Percentiles rank a stretch among this genome's conserved stretches.
These are phyloP conservation scores for Suillus luteus DNA, from an alignment of 768 basidiomycete species.

Conservation along the genomic window DNA sequence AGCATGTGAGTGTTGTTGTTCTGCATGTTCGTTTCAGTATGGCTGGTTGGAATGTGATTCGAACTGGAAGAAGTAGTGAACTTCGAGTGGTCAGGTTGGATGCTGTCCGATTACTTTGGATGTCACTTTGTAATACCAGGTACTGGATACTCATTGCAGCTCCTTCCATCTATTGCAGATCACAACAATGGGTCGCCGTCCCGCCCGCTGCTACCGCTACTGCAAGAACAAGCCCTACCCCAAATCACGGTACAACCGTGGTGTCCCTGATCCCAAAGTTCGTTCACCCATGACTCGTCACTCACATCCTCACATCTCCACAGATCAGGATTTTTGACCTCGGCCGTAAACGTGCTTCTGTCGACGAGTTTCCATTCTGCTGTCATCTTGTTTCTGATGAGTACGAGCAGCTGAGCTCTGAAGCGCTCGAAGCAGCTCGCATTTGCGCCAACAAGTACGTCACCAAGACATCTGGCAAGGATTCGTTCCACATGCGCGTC, in stretches of 20 bases:
- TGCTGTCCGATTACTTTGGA: constrained; percentile 3
- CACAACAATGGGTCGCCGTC: constrained; percentile 89
- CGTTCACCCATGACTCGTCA: constrained; percentile 17
- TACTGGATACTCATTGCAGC: background rate
- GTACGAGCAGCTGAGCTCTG: constrained; percentile 95
- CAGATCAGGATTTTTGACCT: constrained; percentile 98
- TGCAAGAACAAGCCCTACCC: constrained; percentile 99
- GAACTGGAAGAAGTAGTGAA: background rate
- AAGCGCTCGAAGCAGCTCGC: constrained; percentile 97
- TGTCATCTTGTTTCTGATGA: constrained; percentile 97
- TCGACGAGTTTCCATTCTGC: constrained; percentile 99
- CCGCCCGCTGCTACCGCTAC: constrained; percentile 98
- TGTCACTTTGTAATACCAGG: background rate
- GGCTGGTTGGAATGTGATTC: background rate
- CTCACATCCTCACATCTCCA: background rate
- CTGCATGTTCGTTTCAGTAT: background rate
- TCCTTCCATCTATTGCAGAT: background rate
- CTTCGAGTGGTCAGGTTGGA: constrained; percentile 2
- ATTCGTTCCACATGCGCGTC: constrained; percentile 97
- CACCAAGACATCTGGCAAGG: constrained; percentile 97
- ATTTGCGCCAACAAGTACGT: constrained; percentile 99
- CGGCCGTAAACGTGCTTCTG: constrained; percentile 93
- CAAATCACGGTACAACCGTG: constrained; percentile 95
- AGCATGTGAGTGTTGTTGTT: background rate
- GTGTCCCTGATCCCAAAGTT: constrained; percentile 96